Evolutionary conservation across 345 rosid genomes (phyloP), one percentile per base, ranked within the genome.

Genomic region (Psidium friedrichsthalianum): DNA sequence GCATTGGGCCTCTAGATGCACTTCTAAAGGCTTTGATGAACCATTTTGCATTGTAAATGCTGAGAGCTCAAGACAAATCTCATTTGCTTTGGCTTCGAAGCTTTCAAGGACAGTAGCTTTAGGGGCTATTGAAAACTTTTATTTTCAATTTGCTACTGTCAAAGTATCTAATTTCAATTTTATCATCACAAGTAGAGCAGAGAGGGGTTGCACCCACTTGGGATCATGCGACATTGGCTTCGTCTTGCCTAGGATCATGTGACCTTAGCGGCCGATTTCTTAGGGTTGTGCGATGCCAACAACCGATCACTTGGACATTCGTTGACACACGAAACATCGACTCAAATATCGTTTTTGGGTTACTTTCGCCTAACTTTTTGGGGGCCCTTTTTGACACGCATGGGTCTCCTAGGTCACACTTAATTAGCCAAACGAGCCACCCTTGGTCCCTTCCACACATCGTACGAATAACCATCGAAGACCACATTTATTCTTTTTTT

Each of bases 191-290:
- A 32, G 2, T 0, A 32, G 0, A 15, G 44, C 22, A 64, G 1
- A 32, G 21, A 61, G 3, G 0, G 1, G 9, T 16, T 16, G 44
- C 42, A 6, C 3, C 3, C 7, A 29, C 5, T 0, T 0, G 0
- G 6, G 9, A 20, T 29, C 20, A 2, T 21, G 16, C 21, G 20
- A 1, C 76, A 64, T 11, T 8, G 20, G 7, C 9, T 2, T 15
- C 0, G 11, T 36, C 11, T 61, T 0, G 2, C 36, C 10, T 27
- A 27, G 36, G 36, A 32, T 59, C 20, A 6, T 59, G 74, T 13
- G 36, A 13, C 74, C 36, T 59, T 2, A 14, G 21, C 0, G 0
- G 1, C 1, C 1, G 0, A 59, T 14, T 0, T 1, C 10, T 16
- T 27, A 6, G 74, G 74, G 20, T 1, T 36, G 3, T 8, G 0